Base-by-base conservation (phyloP, 2,329 filamentous ascomycete genomes). In the Botrytis porri region DNA sequence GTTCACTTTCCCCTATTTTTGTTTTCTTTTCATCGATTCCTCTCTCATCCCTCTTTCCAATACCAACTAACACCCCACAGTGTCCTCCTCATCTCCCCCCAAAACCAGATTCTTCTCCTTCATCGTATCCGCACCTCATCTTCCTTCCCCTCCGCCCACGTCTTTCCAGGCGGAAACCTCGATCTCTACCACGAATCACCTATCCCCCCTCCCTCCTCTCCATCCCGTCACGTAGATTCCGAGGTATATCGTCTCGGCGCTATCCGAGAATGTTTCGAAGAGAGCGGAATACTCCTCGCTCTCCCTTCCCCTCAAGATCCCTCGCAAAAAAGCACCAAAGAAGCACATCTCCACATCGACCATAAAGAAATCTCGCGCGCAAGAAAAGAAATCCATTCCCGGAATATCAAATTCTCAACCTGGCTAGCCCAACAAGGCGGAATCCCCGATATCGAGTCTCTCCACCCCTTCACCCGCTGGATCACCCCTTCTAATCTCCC, bases 81-180 rank as follows among this genome's bases (percentile, higher is more conserved):
- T 77, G 90, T 98, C 64, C 79, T 98, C 48, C 87, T 98, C 22
- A 85, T 99, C 65, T 98, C 96, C 0, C 92, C 94, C 0, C 86
- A 87, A 69, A 98, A 98, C 81, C 90, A 97, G 81, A 89, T 98
- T 64, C 87, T 99, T 0, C 89, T 98, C 29, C 89, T 98, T 14
- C 94, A 94, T 81, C 91, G 96, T 75, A 93, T 97, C 4, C 87
- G 91, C 76, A 94, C 92, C 1, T 96, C 93, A 0, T 89, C 88
- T 1, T 92, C 94, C 4, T 98, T 98, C 80, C 89, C 95, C 6
- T 95, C 93, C 0, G 96, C 95, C 0, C 94, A 98, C 80, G 96
- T 99, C 74, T 99, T 99, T 77, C 95, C 96, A 0, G 96, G 96
- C 48, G 96, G 96, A 9, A 94, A 94, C 78, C 86, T 97, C 35